Percentiles rank a stretch among this genome's conserved stretches.
Conservation (phyloP, 2,329 filamentous ascomycete genomes). For the Aureobasidium uvarum region DNA sequence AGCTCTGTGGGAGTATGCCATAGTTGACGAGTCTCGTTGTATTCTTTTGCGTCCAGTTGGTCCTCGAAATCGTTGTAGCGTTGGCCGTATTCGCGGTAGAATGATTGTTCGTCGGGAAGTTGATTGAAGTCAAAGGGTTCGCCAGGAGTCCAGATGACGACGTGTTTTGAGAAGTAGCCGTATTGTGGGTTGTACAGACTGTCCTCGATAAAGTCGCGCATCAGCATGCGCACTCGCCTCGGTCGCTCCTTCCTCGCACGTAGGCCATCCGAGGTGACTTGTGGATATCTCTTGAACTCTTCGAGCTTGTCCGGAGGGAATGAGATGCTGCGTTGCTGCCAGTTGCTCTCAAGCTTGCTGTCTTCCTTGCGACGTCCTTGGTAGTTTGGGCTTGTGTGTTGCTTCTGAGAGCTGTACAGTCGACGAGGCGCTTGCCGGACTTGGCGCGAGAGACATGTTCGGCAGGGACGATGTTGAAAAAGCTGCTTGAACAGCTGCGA, state of each 20-base stretch:
- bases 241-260: constrained; percentile 72
- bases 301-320: constrained; percentile 73
- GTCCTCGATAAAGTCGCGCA: constrained; percentile 97
- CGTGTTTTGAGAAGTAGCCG: constrained; percentile 95
- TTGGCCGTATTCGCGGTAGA: constrained; percentile 71
- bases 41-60: constrained; percentile 68
- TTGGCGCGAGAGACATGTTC: constrained; percentile 44
- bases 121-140: constrained; percentile 84
- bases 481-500: constrained; percentile 80
- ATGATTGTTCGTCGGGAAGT: constrained; percentile 80
- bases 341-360: constrained; percentile 63
- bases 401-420: constrained; percentile 24
- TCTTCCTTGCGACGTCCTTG: constrained; percentile 34
- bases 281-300: constrained; percentile 78
- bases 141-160: constrained; percentile 90
- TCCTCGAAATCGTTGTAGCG: constrained; percentile 92
- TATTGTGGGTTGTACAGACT: constrained; percentile 93
- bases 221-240: constrained; percentile 89
- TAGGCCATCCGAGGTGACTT: constrained; percentile 79
- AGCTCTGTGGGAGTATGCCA: constrained; percentile 99
- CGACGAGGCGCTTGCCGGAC: constrained; percentile 24
- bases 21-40: constrained; percentile 77
- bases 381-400: constrained; percentile 26
- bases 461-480: constrained; percentile 70
- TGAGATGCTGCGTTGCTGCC: constrained; percentile 79